A percentile compares a stretch with the other conserved stretches of the same genome.
Conservation (phyloP, 176 grass and related monocot species). For the Oryza nivara region DNA sequence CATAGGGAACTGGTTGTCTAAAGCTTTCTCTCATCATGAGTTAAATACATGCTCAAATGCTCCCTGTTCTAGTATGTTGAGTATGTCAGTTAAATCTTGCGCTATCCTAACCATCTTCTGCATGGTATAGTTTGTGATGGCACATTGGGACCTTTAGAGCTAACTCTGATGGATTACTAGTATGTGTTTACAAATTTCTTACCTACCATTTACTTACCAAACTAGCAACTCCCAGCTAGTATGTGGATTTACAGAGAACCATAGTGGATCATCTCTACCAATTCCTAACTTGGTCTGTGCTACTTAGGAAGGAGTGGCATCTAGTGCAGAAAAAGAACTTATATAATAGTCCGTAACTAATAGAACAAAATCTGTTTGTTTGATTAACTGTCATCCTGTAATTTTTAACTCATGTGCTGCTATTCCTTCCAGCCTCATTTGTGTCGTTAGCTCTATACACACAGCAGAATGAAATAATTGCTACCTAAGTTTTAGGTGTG, state of each 20-base stretch:
- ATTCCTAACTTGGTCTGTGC: background rate
- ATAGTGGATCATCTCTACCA: constrained; percentile 9
- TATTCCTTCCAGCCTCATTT: background rate
- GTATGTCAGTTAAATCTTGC: background rate
- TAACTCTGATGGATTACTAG: background rate
- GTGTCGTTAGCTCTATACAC: background rate
- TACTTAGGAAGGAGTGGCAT: constrained; percentile 12
- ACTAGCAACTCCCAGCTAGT: constrained; percentile 6
- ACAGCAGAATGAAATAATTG: constrained; percentile 7
- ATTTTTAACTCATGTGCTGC: background rate
- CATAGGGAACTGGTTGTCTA: background rate
- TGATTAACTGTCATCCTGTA: background rate
- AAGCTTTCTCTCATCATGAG: background rate
- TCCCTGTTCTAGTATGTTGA: background rate
- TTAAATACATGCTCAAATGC: background rate
- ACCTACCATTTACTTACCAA: background rate
- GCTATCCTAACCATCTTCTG: background rate
- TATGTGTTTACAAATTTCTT: constrained; percentile 12
- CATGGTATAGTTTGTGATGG: background rate
- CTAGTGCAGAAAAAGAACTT: constrained; percentile 5
- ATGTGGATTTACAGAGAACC: constrained; percentile 5
- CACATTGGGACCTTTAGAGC: background rate
- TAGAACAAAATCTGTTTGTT: background rate
- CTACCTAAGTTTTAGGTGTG: background rate
- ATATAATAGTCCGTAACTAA: constrained; percentile 3